A percentile compares a stretch with the other conserved stretches of the same genome.
Conservation (phyloP, 208 protist species). For the Trypanosomatidae sp. region DNA sequence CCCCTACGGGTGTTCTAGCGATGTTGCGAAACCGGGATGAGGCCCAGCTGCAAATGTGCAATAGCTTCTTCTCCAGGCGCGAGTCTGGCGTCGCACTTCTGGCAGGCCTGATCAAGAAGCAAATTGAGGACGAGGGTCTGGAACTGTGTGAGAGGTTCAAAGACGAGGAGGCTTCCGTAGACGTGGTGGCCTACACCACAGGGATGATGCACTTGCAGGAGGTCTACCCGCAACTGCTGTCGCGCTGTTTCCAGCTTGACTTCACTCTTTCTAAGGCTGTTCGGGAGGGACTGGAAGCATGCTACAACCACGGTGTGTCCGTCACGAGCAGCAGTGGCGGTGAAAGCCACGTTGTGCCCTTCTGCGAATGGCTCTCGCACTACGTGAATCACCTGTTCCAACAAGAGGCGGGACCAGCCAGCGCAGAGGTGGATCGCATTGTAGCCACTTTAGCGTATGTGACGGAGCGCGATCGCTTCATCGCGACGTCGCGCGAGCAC, state of each 20-base stretch:
- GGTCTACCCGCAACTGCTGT: conserved; percentile 55
- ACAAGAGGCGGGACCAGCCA: conserved; percentile 27
- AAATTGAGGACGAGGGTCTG: conserved; percentile 56
- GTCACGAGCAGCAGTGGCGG: conserved; percentile 24
- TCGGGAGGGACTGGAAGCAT: conserved; percentile 67
- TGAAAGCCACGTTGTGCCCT: conserved; percentile 30
- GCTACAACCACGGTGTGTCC: conserved; percentile 54
- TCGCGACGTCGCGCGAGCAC: conserved; percentile 69
- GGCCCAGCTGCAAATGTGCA: conserved; percentile 49
- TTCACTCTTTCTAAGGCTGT: conserved; percentile 66
- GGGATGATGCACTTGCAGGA: conserved; percentile 81
- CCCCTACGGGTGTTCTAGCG: conserved; percentile 42
- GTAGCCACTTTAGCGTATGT: conserved; percentile 70
- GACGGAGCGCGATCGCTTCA: conserved; percentile 74
- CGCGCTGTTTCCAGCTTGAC: conserved; percentile 65
- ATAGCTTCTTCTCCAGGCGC: conserved; percentile 58
- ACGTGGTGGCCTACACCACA: conserved; percentile 55
- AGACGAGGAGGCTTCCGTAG: conserved; percentile 49
- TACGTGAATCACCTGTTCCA: conserved; percentile 80
- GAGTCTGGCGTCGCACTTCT: conserved; percentile 47
- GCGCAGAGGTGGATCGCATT: conserved; percentile 60
- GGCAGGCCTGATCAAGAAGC: conserved; percentile 35
- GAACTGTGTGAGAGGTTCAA: conserved; percentile 42
- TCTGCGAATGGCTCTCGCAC: conserved; percentile 77
- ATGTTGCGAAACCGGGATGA: conserved; percentile 51